Evolutionary conservation across 495 filamentous ascomycete species (phyloP).

Genomic region (Platismatia glauca): DNA sequence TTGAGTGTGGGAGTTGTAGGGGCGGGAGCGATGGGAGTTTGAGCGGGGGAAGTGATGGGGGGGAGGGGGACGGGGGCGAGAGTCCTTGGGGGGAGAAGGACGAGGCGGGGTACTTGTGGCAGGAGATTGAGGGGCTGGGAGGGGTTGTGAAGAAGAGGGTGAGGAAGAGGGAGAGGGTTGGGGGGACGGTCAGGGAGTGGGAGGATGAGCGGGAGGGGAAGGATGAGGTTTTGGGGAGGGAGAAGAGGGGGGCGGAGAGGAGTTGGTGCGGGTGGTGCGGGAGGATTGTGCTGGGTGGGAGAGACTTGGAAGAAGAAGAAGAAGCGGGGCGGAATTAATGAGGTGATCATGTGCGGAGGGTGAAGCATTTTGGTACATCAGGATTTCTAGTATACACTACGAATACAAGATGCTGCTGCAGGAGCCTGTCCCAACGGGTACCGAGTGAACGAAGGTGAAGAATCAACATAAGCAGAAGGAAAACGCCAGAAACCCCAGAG

Average conservation of each 20-base stretch:
- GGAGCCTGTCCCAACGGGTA: not conserved
- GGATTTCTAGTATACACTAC: not conserved
- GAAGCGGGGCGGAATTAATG: not conserved
- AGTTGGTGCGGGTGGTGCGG: constrained; percentile 37
- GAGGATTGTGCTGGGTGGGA: constrained; percentile 19
- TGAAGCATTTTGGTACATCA: not conserved
- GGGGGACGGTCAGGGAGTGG: constrained; percentile 71
- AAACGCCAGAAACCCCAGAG: not conserved
- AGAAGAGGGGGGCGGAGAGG: constrained; percentile 39
- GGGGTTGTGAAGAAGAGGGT: constrained; percentile 62
- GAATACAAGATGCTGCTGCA: not conserved
- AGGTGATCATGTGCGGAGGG: not conserved
- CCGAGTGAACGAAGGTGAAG: not conserved
- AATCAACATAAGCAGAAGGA: not conserved
- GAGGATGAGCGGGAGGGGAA: constrained; percentile 61
- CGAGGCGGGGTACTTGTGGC: constrained; percentile 61
- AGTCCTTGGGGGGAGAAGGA: constrained; percentile 27
- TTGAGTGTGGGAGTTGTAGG: constrained; percentile 56
- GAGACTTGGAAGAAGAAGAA: not conserved
- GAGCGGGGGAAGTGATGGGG: constrained; percentile 13
- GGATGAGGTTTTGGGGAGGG: constrained; percentile 55
- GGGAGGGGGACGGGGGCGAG: constrained; percentile 6
- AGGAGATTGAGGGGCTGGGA: constrained; percentile 83
- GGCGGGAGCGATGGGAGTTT: constrained; percentile 26
- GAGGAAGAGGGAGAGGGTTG: constrained; percentile 65